Evolutionary conservation across 768 basidiomycete species (phyloP).

Genomic region (Clavaria fumosa): DNA sequence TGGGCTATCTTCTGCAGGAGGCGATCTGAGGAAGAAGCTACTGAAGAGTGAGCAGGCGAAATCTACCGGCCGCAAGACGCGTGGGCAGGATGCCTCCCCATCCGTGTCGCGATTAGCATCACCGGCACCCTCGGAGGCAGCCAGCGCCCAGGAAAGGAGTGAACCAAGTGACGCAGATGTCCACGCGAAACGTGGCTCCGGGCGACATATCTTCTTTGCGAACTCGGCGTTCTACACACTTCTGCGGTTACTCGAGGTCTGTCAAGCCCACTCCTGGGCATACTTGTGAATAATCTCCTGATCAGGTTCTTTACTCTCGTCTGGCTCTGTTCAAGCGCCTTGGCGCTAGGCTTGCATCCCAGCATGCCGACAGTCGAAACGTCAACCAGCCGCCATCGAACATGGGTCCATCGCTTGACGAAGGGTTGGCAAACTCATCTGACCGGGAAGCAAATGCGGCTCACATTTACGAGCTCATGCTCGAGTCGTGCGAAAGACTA

Average conservation of each 20-base stretch:
- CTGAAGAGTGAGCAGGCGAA: conserved; percentile 76
- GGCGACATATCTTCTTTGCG: conserved; percentile 63
- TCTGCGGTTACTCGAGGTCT: conserved; percentile 73
- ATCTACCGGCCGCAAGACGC: conserved; percentile 42
- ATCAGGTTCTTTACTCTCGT: conserved; percentile 68
- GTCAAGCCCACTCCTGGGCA: conserved; percentile 13
- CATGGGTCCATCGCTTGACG: conserved; percentile 16
- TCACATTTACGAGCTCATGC: conserved; percentile 68
- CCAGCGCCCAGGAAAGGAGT: conserved; percentile 9
- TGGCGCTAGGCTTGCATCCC: conserved; percentile 29
- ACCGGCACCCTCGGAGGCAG: conserved; percentile 35
- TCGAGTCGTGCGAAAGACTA: conserved; percentile 77
- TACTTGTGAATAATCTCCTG: not conserved
- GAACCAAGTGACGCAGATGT: conserved; percentile 1
- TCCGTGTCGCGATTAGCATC: conserved; percentile 47
- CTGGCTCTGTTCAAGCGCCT: conserved; percentile 68
- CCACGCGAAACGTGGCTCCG: conserved; percentile 14
- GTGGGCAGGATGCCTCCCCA: conserved; percentile 33
- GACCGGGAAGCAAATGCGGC: conserved; percentile 31
- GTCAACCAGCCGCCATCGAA: conserved; percentile 16
- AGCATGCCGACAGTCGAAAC: conserved; percentile 10
- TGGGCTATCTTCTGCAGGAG: conserved; percentile 23
- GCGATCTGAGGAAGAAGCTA: conserved; percentile 65
- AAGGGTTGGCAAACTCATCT: conserved; percentile 17
- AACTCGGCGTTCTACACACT: conserved; percentile 84